Conservation (phyloP, 1,284 basidiomycete genomes). For the Moniliella sp. region DNA sequence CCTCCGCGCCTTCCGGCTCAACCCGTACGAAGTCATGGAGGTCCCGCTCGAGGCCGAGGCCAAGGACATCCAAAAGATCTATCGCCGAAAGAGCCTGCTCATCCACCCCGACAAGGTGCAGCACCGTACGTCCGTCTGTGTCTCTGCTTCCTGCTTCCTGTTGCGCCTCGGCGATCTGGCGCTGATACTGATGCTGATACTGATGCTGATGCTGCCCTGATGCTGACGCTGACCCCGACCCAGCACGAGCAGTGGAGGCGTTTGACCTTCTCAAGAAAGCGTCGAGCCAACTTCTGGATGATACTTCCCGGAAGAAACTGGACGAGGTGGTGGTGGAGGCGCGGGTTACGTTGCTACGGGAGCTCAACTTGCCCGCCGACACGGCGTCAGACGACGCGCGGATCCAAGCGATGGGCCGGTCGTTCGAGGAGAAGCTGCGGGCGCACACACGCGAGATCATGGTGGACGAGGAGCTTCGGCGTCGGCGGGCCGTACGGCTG, state of each 20-base stretch:
- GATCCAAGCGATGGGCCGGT: slow-evolving; percentile 34
- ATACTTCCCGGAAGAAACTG: slow-evolving; percentile 25
- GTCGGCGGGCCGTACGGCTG: slow-evolving; percentile 36
- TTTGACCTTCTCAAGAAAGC: slow-evolving; percentile 43
- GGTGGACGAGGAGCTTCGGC: slow-evolving; percentile 41
- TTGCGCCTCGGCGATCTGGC: no score
- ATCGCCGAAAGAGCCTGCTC: slow-evolving; percentile 41
- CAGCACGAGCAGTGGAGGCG: slow-evolving; percentile 38
- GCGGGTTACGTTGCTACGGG: slow-evolving; percentile 32
- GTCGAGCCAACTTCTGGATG: slow-evolving; percentile 29
- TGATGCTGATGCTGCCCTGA: no score
- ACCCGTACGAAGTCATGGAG: slow-evolving; percentile 42
- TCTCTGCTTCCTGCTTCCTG: no score
- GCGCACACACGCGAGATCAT: slow-evolving; percentile 39
- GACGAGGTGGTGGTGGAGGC: slow-evolving; percentile 34
- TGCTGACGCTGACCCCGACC: no score
- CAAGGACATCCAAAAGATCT: slow-evolving; percentile 39
- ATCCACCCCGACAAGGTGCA: slow-evolving; percentile 44
- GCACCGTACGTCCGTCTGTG: no score
- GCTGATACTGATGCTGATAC: no score
- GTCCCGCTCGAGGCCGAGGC: slow-evolving; percentile 37
- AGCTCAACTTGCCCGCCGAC: slow-evolving; percentile 17
- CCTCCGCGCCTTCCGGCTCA: slow-evolving; percentile 40
- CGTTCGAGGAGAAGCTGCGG: slow-evolving; percentile 36
- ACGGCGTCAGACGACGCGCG: slow-evolving; percentile 35